Evolutionary conservation across 805 yeast genomes (phyloP).

Genomic region (Spathaspora hagerdaliae): DNA sequence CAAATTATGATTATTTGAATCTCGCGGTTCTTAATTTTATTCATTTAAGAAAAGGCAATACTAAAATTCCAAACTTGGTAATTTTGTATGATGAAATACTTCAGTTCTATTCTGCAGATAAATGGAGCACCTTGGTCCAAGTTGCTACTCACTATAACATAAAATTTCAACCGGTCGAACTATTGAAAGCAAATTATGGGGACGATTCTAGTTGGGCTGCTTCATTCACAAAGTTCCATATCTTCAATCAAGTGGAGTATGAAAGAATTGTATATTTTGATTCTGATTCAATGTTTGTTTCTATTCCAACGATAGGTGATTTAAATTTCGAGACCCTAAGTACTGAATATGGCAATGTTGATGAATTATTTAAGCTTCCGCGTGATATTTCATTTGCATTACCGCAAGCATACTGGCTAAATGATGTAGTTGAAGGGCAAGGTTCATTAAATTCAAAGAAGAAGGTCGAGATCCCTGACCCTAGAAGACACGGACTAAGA

Average conservation of each 20-base stretch:
- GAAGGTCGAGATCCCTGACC: slow-evolving; percentile 11
- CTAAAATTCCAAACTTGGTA: slow-evolving; percentile 44
- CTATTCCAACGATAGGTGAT: slow-evolving; percentile 1
- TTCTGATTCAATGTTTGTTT: slow-evolving; percentile 46
- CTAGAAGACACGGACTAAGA: slow-evolving; percentile 7
- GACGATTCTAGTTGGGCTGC: slow-evolving; percentile 39
- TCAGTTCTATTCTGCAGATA: slow-evolving; percentile 6
- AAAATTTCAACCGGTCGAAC: slow-evolving; percentile 20
- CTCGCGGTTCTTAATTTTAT: slow-evolving; percentile 45
- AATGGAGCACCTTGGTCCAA: slow-evolving; percentile 10
- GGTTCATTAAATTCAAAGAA: slow-evolving; percentile 6
- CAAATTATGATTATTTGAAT: slow-evolving; percentile 47
- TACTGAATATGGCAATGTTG: slow-evolving; percentile 15
- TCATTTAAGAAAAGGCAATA: slow-evolving; percentile 28
- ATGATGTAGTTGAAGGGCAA: slow-evolving; percentile 13
- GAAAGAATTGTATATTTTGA: slow-evolving; percentile 56
- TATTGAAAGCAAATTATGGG: slow-evolving; percentile 9
- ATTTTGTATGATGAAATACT: slow-evolving; percentile 32
- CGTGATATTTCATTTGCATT: slow-evolving; percentile 21
- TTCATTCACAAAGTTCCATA: slow-evolving; percentile 53
- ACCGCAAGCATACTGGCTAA: slow-evolving; percentile 37
- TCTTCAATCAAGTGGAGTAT: slow-evolving; percentile 47
- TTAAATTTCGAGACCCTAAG: neutral
- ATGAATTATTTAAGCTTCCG: slow-evolving; percentile 29
- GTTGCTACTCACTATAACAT: slow-evolving; percentile 18